Conservation (phyloP, 2,329 filamentous ascomycete species). For the Fusarium liriodendri region DNA sequence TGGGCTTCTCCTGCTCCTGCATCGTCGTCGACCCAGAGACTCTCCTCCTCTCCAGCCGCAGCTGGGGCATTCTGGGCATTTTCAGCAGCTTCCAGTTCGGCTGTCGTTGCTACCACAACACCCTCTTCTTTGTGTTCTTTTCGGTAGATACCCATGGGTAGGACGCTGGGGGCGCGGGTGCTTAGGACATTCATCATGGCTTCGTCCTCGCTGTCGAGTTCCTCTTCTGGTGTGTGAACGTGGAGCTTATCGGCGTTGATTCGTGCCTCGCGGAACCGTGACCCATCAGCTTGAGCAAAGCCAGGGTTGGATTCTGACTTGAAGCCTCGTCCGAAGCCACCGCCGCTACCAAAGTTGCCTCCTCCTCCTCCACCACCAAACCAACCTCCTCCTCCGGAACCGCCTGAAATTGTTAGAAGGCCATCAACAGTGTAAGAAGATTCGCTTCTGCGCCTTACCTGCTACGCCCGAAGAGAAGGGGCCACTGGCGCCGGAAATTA, state of each 20-base stretch:
- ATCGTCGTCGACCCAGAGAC: conserved; percentile 57
- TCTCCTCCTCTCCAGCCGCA: conserved; percentile 54
- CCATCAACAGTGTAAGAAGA: background rate
- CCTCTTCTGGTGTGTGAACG: conserved; percentile 55
- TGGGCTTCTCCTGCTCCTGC: conserved; percentile 42
- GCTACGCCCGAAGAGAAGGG: conserved; percentile 51
- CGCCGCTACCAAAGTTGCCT: conserved; percentile 45
- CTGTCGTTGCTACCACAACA: conserved; percentile 66
- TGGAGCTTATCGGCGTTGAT: conserved; percentile 69
- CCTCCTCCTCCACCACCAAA: conserved; percentile 39
- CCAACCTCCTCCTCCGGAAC: conserved; percentile 45
- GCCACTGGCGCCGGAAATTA: conserved; percentile 52
- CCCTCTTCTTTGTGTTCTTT: conserved; percentile 65
- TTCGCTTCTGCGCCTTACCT: conserved; percentile 34
- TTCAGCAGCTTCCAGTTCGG: conserved; percentile 67
- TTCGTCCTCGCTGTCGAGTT: conserved; percentile 59
- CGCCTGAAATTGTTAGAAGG: conserved; percentile 15
- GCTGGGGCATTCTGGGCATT: conserved; percentile 47
- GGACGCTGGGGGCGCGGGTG: conserved; percentile 47
- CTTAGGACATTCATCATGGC: conserved; percentile 53
- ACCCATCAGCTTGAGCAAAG: conserved; percentile 51
- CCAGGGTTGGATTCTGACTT: conserved; percentile 53
- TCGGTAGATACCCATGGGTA: conserved; percentile 68
- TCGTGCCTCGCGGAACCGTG: conserved; percentile 55
- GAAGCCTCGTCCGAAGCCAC: conserved; percentile 39